phyloP scores from a whole-genome alignment of 2,329 filamentous ascomycete species.

The Aspergillus latus region DNA sequence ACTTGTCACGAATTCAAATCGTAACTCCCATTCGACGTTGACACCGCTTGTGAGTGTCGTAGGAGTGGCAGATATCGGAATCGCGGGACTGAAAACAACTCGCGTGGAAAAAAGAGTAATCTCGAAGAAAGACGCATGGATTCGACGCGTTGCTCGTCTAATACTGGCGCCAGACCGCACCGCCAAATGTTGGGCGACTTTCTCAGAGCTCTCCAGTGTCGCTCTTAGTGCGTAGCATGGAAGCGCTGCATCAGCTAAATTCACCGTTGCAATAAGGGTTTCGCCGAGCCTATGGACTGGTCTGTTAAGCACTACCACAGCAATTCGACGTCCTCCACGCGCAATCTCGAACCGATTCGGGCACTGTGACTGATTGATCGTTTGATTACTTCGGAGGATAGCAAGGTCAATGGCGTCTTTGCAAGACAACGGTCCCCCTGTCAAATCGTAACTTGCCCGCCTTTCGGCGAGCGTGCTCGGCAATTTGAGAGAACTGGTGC shows the following conservation, averaged over 20 bases:
- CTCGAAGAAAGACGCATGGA: constrained; percentile 76
- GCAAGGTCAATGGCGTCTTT: constrained; percentile 89
- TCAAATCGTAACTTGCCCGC: constrained; percentile 51
- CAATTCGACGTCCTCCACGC: constrained; percentile 83
- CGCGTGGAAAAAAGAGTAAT: constrained; percentile 78
- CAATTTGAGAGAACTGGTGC: constrained; percentile 56
- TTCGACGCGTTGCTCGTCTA: constrained; percentile 78
- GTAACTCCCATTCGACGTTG: constrained; percentile 80
- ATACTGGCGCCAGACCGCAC: constrained; percentile 83
- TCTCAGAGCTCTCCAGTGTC: constrained; percentile 83
- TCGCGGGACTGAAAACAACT: constrained; percentile 76
- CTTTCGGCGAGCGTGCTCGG: constrained; percentile 73
- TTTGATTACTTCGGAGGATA: constrained; percentile 77
- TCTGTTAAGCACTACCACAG: constrained; percentile 82
- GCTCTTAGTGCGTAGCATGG: constrained; percentile 83
- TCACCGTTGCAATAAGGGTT: constrained; percentile 76
- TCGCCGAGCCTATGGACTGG: constrained; percentile 89
- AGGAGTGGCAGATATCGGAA: constrained; percentile 80
- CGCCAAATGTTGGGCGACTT: constrained; percentile 75
- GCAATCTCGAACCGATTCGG: constrained; percentile 96
- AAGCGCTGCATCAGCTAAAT: constrained; percentile 75
- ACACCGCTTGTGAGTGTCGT: constrained; percentile 91
- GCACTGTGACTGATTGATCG: constrained; percentile 68
- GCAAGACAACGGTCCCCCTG: constrained; percentile 58
- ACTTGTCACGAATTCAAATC: constrained; percentile 84